These are phyloP conservation scores for Paraphaeosphaeria sporulosa DNA, from an alignment of 2,329 filamentous ascomycete genomes.

Conservation along the genomic window DNA sequence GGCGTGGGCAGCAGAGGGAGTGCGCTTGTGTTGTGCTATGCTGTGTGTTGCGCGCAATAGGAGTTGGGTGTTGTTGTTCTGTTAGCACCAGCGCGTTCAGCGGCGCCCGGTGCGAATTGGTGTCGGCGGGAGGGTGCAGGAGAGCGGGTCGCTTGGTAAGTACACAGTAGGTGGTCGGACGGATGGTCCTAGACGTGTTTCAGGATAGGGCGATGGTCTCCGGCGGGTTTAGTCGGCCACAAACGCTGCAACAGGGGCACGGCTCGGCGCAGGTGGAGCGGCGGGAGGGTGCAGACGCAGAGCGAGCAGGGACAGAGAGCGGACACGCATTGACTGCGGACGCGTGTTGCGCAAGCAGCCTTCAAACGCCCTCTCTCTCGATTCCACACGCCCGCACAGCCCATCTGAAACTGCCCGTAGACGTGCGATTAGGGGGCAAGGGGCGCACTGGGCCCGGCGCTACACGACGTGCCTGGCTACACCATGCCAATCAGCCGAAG, in stretches of 20 bases:
- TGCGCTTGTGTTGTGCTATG: not conserved
- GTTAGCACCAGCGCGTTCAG: conserved; percentile 9
- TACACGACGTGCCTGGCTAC: conserved; percentile 6
- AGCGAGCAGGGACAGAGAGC: conserved; percentile 1
- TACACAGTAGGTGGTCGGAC: conserved; percentile 1
- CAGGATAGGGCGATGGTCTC: conserved; percentile 12
- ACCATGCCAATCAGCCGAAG: conserved; percentile 2
- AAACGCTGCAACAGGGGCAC: conserved; percentile 8
- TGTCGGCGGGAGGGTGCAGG: conserved; percentile 15
- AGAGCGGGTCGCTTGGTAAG: conserved; percentile 6
- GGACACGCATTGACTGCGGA: conserved; percentile 12
- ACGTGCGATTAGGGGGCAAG: not conserved
- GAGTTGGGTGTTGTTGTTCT: not conserved
- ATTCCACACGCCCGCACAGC: conserved; percentile 1
- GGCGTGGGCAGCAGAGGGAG: not conserved
- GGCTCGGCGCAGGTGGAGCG: not conserved
- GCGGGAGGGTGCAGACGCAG: conserved; percentile 1
- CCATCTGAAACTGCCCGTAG: conserved; percentile 12
- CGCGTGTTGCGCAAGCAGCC: conserved; percentile 20
- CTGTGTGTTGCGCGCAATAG: not conserved
- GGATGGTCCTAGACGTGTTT: conserved; percentile 15
- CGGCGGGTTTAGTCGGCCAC: conserved; percentile 9
- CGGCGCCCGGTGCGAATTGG: conserved; percentile 7
- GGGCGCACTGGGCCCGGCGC: not conserved
- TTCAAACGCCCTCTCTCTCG: conserved; percentile 2